These are phyloP conservation scores for Arthrobotrys sphaeroides DNA, from an alignment of 2,329 filamentous ascomycete genomes.

Conservation along the genomic window DNA sequence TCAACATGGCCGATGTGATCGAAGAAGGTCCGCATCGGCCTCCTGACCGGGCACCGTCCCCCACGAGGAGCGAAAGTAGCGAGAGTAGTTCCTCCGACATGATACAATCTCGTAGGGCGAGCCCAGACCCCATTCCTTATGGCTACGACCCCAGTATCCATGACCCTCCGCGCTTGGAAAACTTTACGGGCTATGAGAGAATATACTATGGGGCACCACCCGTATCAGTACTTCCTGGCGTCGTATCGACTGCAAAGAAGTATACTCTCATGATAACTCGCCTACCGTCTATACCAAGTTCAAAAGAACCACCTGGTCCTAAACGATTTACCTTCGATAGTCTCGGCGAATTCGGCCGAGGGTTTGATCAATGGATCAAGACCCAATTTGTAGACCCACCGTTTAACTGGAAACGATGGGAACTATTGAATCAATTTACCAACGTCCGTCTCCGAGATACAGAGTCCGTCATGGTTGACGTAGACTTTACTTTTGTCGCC, in stretches of 20 bases:
- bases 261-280: constrained; percentile 1
- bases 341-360: neutral
- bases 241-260: neutral
- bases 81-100: too few relatives aligned
- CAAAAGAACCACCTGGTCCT: neutral
- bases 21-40: too few relatives aligned
- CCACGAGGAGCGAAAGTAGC: too few relatives aligned
- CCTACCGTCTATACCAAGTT: neutral
- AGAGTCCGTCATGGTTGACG: neutral
- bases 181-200: neutral
- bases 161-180: neutral
- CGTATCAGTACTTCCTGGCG: neutral
- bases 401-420: neutral
- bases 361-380: neutral
- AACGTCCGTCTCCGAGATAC: neutral
- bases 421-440: neutral
- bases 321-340: neutral
- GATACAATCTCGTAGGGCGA: neutral
- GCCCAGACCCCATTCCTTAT: too few relatives aligned
- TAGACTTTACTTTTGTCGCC: neutral
- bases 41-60: too few relatives aligned
- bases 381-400: neutral
- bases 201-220: neutral
- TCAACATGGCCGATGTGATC: too few relatives aligned
- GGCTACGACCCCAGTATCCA: too few relatives aligned